These are phyloP conservation scores for Penicillium sp. DNA, from an alignment of 2,329 filamentous ascomycete genomes.

Conservation along the genomic window DNA sequence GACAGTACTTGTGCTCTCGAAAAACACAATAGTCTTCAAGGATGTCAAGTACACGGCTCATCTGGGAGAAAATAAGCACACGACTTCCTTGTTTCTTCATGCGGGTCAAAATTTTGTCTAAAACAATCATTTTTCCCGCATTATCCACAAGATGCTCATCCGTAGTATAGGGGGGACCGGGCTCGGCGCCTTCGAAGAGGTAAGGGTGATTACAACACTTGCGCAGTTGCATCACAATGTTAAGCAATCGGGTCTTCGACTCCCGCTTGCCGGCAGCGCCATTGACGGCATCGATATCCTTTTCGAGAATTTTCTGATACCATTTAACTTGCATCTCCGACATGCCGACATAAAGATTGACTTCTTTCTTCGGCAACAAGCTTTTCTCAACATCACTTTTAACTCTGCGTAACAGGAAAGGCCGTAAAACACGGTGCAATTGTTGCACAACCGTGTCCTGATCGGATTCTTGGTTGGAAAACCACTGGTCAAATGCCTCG, in stretches of 20 bases:
- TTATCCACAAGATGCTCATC: slow-evolving; percentile 94
- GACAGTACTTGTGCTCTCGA: slow-evolving; percentile 89
- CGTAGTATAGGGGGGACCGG: slow-evolving; percentile 94
- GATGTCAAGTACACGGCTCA: slow-evolving; percentile 95
- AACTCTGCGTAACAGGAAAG: slow-evolving; percentile 90
- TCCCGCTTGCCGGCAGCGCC: slow-evolving; percentile 94
- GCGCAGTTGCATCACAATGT: slow-evolving; percentile 98
- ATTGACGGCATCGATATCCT: slow-evolving; percentile 98
- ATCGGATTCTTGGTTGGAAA: slow-evolving; percentile 82
- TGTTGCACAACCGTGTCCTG: slow-evolving; percentile 96
- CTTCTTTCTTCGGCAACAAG: slow-evolving; percentile 90
- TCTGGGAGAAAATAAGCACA: slow-evolving; percentile 98
- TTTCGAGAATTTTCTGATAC: slow-evolving; percentile 98
- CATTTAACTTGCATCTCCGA: slow-evolving; percentile 98
- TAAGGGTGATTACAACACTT: slow-evolving; percentile 99
- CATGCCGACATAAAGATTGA: slow-evolving; percentile 97
- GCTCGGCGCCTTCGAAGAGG: slow-evolving; percentile 94
- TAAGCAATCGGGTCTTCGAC: slow-evolving; percentile 92
- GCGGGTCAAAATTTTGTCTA: slow-evolving; percentile 83
- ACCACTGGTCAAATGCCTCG: slow-evolving; percentile 97
- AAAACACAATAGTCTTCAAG: slow-evolving; percentile 98
- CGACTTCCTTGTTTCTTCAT: slow-evolving; percentile 84
- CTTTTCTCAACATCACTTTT: slow-evolving; percentile 99
- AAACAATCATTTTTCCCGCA: slow-evolving; percentile 93
- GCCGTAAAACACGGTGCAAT: slow-evolving; percentile 84